Base-by-base conservation (phyloP, 2,329 filamentous ascomycete genomes). In the Pestalotiopsis sp. region DNA sequence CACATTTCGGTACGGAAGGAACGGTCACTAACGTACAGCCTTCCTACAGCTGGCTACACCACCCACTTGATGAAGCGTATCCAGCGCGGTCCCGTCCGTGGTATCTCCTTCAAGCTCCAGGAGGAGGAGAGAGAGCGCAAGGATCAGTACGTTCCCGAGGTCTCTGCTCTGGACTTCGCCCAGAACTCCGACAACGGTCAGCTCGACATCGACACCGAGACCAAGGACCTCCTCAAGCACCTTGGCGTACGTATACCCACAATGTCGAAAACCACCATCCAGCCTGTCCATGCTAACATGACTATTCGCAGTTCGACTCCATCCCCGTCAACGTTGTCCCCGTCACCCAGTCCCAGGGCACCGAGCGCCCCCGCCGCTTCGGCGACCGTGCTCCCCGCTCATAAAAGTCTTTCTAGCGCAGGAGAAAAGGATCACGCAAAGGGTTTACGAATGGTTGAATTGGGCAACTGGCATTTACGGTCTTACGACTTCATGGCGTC, bases 41-140 rank as follows among this genome's bases (percentile, higher is more conserved):
- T 97, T 87, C 9, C 17, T 20, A 52, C n/a, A 38, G 94, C 96
- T 81, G 96, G 96, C 79, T 98, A 97, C 91, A 97, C 95, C 79
- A 98, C 96, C 76, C 94, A 97, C 83, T 84, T 97, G 85, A 99
- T 99, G 97, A 98, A 98, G 92, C 96, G 96, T 86, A 99, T 99
- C 79, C 96, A 98, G 89, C 94, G 96, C 84, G 96, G 96, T 75
- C 96, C 96, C 75, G 96, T 99, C 85, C 97, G 96, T 79, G 96
- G 96, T 89, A 99, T 99, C 87, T 99, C 97, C 85, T 99, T 99
- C 94, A 99, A 99, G 91, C 93, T 99, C 71, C 96, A 99, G 88
- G 96, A 99, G 89, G 96, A 99, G 89, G 96, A 99, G 92, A 94
- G 96, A 90, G 96, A 99, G 88, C 92, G 96, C 84, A 99, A 99